These are phyloP conservation scores for Exophiala mesophila DNA, from an alignment of 2,329 filamentous ascomycete species.

Conservation along the genomic window DNA sequence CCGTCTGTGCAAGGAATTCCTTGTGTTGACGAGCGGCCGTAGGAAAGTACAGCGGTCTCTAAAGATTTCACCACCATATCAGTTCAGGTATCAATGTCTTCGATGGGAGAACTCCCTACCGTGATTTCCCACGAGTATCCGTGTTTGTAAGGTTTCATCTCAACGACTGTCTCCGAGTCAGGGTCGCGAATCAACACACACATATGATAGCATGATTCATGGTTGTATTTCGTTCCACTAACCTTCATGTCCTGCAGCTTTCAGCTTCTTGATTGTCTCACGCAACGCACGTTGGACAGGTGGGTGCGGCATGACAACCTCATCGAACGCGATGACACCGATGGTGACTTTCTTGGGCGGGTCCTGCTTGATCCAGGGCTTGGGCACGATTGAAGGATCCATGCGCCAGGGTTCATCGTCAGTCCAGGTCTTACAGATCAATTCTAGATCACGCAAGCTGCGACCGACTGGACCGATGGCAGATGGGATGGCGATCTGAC, in stretches of 20 bases:
- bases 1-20: neutral
- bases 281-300: constrained; percentile 52
- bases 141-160: constrained; percentile 47
- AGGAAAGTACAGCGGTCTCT: constrained; percentile 1
- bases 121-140: constrained; percentile 43
- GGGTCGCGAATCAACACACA: too few species aligned
- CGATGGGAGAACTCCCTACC: neutral
- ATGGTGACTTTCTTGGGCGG: constrained; percentile 44
- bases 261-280: constrained; percentile 40
- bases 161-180: constrained; percentile 45
- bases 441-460: constrained; percentile 43
- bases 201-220: too few species aligned
- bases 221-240: too few species aligned
- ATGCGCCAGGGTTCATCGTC: constrained; percentile 46
- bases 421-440: constrained; percentile 39
- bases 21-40: neutral
- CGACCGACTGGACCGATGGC: constrained; percentile 53
- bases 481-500: constrained; percentile 34
- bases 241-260: constrained; percentile 21
- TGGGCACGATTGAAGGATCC: constrained; percentile 48
- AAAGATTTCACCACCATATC: neutral
- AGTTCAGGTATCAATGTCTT: neutral
- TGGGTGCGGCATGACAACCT: constrained; percentile 59
- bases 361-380: constrained; percentile 43
- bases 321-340: constrained; percentile 61